Base-by-base conservation (phyloP, 1,139 yeast genomes). In the Suhomyces bokatorum region DNA sequence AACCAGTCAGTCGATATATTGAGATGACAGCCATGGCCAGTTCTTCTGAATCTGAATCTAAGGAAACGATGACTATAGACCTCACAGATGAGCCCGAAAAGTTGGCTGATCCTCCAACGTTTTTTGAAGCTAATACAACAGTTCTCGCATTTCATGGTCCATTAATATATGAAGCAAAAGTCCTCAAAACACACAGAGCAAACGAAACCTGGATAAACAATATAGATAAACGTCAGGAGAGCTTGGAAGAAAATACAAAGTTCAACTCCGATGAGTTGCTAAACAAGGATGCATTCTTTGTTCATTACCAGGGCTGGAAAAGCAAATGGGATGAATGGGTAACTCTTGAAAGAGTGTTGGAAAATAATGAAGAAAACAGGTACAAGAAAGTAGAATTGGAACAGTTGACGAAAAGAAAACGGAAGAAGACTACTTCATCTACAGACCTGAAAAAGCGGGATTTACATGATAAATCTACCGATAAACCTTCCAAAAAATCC, bases 241-340 rank as follows among this genome's bases (percentile, higher is more conserved):
- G 67, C 15, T 41, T 64, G n/a, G 57, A 53, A 17, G 61, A 60
- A 20, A 65, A 70, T 14, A 85, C 89, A 1, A 50, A 48, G 32
- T 54, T 55, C 37, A 46, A 47, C 16, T 36, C 32, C 10, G 67
- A 60, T 13, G 75, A 70, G 3, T 59, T 77, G 32, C 57, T 56
- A 30, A 63, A 62, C 26, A 57, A 67, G 42, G 62, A 70, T 45
- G 75, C 83, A 45, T 91, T 81, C 63, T 83, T 73, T 53, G 80
- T 93, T 9, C 99, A 93, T 61, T 93, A 93, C 66, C 87, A 85
- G 57, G 98, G 99, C 2, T 93, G 99, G 99, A 93, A 90, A 58
- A 67, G 84, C 16, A 84, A 91, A 51, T 91, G 97, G 97, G 98
- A 93, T 62, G 99, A 93, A 63, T 93, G 99, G 99, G 95, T 93